Percentiles rank a stretch among this genome's conserved stretches.
phyloP scores from a whole-genome alignment of 2,329 filamentous ascomycete genomes.

The Atkinsonella hypoxylon region DNA sequence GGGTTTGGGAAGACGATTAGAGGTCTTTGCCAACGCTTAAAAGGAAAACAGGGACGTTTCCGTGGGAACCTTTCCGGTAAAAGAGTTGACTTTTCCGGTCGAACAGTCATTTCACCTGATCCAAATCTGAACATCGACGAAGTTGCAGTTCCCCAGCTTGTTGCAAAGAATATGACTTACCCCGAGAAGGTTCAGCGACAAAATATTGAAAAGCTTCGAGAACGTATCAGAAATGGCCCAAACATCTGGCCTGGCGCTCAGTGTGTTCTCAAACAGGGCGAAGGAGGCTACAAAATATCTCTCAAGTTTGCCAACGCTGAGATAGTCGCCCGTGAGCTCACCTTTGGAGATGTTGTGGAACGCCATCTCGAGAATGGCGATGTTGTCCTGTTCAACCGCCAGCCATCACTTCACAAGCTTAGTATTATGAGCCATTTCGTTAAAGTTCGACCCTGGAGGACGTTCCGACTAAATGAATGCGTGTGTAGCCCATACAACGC shows the following conservation, averaged over 20 bases:
- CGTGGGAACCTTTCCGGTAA: conserved; percentile 95
- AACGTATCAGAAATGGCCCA: conserved; percentile 63
- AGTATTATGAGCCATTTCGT: conserved; percentile 95
- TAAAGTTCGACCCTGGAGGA: conserved; percentile 89
- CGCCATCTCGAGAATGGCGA: conserved; percentile 92
- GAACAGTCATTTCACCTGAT: conserved; percentile 95
- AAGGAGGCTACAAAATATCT: conserved; percentile 54
- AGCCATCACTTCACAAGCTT: conserved; percentile 94
- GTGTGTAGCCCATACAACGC: conserved; percentile 97
- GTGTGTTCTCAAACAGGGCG: conserved; percentile 60
- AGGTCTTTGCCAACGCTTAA: conserved; percentile 88
- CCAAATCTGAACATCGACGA: conserved; percentile 89
- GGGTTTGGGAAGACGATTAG: conserved; percentile 81
- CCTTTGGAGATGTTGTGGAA: conserved; percentile 81
- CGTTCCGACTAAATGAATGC: conserved; percentile 94
- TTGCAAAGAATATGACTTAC: conserved; percentile 95
- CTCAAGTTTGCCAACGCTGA: conserved; percentile 65
- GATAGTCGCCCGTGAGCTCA: conserved; percentile 59
- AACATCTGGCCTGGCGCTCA: conserved; percentile 82
- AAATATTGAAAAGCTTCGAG: conserved; percentile 71
- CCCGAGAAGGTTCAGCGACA: conserved; percentile 77
- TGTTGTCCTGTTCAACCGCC: conserved; percentile 93
- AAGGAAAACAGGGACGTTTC: conserved; percentile 95
- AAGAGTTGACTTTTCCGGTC: conserved; percentile 94
- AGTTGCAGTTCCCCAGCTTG: conserved; percentile 79